Evolutionary conservation across 495 filamentous ascomycete genomes (phyloP), one percentile per base, ranked within the genome.

Genomic region (Lasiosphaeria ovina): DNA sequence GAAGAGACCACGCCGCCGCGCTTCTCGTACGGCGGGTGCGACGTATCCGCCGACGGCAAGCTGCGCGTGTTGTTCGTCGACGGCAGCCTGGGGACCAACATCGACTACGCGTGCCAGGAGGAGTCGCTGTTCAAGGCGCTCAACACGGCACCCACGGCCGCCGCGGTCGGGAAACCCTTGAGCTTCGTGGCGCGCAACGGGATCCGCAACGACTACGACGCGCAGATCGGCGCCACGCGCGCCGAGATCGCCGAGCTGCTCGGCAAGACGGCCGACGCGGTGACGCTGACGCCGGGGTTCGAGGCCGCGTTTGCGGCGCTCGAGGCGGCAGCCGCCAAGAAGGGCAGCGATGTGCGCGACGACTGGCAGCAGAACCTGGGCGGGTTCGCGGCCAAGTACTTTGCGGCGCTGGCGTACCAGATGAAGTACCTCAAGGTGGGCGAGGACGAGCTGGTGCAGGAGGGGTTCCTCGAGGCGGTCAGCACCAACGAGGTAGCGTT

Each of bases 241-340:
- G 49, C 63, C 17, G 70, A 78, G 54, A 64, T 80, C 47, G 73
- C 60, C 47, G 68, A 63, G 51, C 51, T 75, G 14, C 70, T 84
- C n/a, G 68, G 66, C 32, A 78, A 74, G 61, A 6, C 45, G 55
- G 69, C 54, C n/a, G 59, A 62, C 10, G 71, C 74, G 35, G 69
- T 81, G 57, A 72, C 69, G 42, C 62, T 82, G 12, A 72, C 62
- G 42, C 75, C 78, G 42, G 75, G 73, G 54, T 83, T 84, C 59
- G 77, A 85, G 58, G 66, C 68, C 35, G 68, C 71, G 44, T 78
- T 81, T 66, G 72, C 77, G 65, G 76, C 75, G 75, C 71, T 87
- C 34, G 60, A 58, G 47, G 64, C 62, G n/a, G 62, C 60, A 4
- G 62, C 54, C 54, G 66, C 65, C 44, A 51, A 14, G 34, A 64